Evolutionary conservation across 1,284 basidiomycete species (phyloP).

Genomic region (Kalmanozyma brasiliensis): DNA sequence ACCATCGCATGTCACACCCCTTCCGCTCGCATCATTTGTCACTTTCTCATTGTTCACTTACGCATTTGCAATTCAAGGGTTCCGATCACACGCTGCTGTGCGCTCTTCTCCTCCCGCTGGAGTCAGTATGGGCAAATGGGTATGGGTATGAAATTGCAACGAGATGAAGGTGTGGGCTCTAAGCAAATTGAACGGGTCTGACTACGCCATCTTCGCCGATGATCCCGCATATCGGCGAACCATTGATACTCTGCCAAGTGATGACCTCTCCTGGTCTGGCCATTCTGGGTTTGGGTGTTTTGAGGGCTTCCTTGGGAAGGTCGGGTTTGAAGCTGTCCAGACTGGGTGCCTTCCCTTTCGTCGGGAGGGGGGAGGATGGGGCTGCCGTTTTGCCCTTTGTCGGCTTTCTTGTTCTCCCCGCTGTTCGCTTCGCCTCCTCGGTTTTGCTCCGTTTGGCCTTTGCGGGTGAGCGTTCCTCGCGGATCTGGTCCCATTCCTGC

Average conservation of each 20-base stretch:
- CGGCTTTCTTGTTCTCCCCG: constrained; percentile 7
- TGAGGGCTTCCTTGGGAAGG: constrained; percentile 26
- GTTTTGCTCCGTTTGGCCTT: constrained; percentile 32
- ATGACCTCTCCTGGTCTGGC: constrained; percentile 50
- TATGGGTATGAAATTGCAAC: background rate
- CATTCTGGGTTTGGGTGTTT: constrained; percentile 39
- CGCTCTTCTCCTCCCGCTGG: too few species aligned
- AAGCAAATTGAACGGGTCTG: constrained; percentile 30
- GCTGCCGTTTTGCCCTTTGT: constrained; percentile 11
- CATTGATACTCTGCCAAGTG: constrained; percentile 51
- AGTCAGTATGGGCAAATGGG: too few species aligned
- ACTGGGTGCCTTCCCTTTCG: constrained; percentile 28
- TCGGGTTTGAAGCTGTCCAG: constrained; percentile 37
- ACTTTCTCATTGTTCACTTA: too few species aligned
- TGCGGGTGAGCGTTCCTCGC: constrained; percentile 22
- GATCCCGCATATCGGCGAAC: constrained; percentile 53
- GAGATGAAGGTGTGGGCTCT: background rate
- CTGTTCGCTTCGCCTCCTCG: constrained; percentile 17
- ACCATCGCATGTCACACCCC: too few species aligned
- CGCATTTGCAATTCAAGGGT: too few species aligned
- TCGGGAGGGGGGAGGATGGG: constrained; percentile 5
- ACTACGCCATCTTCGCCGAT: constrained; percentile 48
- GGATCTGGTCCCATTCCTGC: constrained; percentile 52
- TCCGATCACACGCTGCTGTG: too few species aligned
- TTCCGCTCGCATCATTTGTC: too few species aligned